phyloP scores from a whole-genome alignment of 2,329 filamentous ascomycete genomes.

The Ophiostoma pallidulum region DNA sequence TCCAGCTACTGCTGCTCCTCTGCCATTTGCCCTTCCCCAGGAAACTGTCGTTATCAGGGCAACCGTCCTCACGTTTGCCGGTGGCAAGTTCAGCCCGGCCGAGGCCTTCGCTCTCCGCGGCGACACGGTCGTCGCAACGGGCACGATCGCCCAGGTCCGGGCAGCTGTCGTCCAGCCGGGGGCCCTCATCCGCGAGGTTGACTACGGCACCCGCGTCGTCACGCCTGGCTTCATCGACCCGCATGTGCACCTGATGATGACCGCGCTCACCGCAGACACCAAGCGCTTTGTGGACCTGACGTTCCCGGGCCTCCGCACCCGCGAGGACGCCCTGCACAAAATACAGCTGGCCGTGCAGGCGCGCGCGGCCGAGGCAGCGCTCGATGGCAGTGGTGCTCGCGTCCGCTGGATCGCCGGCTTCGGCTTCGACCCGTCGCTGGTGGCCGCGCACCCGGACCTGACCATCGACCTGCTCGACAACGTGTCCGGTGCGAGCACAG shows the following conservation, averaged over 20 bases:
- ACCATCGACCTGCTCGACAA: slow-evolving; percentile 38
- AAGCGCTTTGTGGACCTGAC: slow-evolving; percentile 8
- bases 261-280: slow-evolving; percentile 1
- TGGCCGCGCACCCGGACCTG: slow-evolving; percentile 15
- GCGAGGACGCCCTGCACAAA: slow-evolving; percentile 2
- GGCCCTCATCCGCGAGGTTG: neutral
- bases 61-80: slow-evolving; percentile 7
- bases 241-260: slow-evolving; percentile 12
- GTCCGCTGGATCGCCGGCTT: slow-evolving; percentile 9
- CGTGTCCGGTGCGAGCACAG: slow-evolving; percentile 29
- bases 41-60: slow-evolving; percentile 4
- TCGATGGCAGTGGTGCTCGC: neutral
- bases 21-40: neutral
- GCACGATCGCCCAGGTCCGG: slow-evolving; percentile 3
- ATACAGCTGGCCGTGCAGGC: neutral
- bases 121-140: slow-evolving; percentile 8
- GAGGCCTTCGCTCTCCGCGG: slow-evolving; percentile 9
- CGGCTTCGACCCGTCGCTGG: slow-evolving; percentile 13
- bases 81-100: slow-evolving; percentile 5
- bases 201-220: slow-evolving; percentile 5
- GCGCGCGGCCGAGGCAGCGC: neutral
- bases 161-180: neutral
- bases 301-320: slow-evolving; percentile 7
- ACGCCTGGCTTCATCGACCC: slow-evolving; percentile 12
- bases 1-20: neutral